Conservation (phyloP, 768 basidiomycete species). For the Cantharellus cinnabarinus region DNA sequence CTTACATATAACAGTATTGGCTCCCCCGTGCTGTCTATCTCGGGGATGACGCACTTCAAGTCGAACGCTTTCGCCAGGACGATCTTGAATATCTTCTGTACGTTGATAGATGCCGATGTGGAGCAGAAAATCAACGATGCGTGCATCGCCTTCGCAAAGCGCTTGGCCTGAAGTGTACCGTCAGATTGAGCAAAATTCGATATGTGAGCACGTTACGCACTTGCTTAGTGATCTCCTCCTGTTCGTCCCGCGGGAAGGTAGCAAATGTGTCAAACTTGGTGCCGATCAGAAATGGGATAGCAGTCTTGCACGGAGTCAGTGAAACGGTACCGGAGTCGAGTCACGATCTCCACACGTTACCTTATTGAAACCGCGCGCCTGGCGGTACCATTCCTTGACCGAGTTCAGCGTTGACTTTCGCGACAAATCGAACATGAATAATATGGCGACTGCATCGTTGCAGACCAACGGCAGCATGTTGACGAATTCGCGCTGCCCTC, state of each 20-base stretch:
- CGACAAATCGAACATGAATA: constrained; percentile 99
- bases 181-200: neutral
- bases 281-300: constrained; percentile 94
- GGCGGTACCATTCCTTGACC: constrained; percentile 99
- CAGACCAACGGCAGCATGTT: constrained; percentile 97
- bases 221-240: constrained; percentile 98
- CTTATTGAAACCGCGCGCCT: constrained; percentile 98
- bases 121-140: constrained; percentile 99
- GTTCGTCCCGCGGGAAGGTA: constrained; percentile 89
- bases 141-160: constrained; percentile 98
- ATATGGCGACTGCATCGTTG: constrained; percentile 97
- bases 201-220: constrained; percentile 20
- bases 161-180: constrained; percentile 48
- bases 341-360: constrained; percentile 14
- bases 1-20: constrained; percentile 78
- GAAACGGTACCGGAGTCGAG: neutral
- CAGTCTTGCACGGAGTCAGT: constrained; percentile 37
- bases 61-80: constrained; percentile 94
- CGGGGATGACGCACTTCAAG: constrained; percentile 94
- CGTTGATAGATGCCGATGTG: constrained; percentile 95
- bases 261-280: constrained; percentile 97
- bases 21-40: constrained; percentile 92
- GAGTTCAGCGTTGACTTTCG: constrained; percentile 95
- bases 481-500: constrained; percentile 95
- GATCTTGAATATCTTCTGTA: constrained; percentile 99